These are phyloP conservation scores for Cavenderia fasciculata DNA, from an alignment of 78 protist genomes.

Conservation along the genomic window DNA sequence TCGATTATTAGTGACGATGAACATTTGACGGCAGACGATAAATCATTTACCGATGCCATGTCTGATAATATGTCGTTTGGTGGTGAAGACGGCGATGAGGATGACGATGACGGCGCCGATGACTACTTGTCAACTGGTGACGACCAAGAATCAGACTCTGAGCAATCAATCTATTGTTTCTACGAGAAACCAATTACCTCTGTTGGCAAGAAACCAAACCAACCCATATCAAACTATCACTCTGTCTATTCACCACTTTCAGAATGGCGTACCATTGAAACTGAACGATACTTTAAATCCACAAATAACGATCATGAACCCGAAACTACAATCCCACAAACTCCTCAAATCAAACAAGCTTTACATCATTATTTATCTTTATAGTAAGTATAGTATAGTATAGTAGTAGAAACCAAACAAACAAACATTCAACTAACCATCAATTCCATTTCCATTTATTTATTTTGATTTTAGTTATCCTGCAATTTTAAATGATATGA, in stretches of 20 bases:
- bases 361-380: conserved; percentile 10
- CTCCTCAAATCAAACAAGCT: conserved; percentile 32
- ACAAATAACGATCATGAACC: background rate
- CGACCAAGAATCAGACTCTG: conserved; percentile 4
- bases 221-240: conserved; percentile 45
- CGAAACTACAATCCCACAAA: background rate
- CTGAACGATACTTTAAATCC: conserved; percentile 6
- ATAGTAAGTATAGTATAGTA: background rate
- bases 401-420: background rate
- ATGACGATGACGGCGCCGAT: background rate
- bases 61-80: too few relatives aligned
- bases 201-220: too few relatives aligned
- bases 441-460: background rate
- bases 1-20: too few relatives aligned
- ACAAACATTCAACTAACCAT: background rate
- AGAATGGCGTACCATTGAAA: conserved; percentile 18
- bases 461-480: background rate
- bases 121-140: background rate
- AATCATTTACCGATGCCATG: too few relatives aligned
- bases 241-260: conserved; percentile 32
- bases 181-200: too few relatives aligned
- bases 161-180: background rate
- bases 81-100: conserved; percentile 22
- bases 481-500: background rate
- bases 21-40: too few relatives aligned